Evolutionary conservation across 768 basidiomycete genomes (phyloP).

Genomic region (Termitomyces sp.): DNA sequence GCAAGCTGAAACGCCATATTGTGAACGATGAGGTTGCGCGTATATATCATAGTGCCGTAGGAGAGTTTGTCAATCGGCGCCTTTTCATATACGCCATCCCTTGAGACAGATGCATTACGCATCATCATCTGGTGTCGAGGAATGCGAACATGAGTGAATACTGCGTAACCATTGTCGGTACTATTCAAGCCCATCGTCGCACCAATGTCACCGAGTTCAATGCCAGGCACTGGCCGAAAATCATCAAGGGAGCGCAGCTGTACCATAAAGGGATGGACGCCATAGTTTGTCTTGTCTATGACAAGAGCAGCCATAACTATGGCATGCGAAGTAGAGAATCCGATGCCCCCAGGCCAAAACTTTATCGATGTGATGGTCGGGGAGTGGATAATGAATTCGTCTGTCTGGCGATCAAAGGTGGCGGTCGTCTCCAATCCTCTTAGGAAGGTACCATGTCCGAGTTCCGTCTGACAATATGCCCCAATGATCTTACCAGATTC

Average conservation of each 20-base stretch:
- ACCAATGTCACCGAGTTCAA: constrained; percentile 23
- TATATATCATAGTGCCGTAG: constrained; percentile 19
- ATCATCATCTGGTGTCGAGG: constrained; percentile 19
- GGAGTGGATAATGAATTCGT: constrained; percentile 21
- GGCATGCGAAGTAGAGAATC: constrained; percentile 19
- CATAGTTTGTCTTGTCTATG: neutral
- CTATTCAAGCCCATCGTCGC: constrained; percentile 17
- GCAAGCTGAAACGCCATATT: constrained; percentile 18
- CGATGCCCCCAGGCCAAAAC: constrained; percentile 21
- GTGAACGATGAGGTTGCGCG: constrained; percentile 11
- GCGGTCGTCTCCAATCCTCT: constrained; percentile 22
- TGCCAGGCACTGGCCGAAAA: constrained; percentile 15
- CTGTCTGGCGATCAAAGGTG: constrained; percentile 16
- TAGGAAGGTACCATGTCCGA: constrained; percentile 23
- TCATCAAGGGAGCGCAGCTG: constrained; percentile 20
- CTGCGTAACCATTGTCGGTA: constrained; percentile 21
- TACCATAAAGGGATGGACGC: constrained; percentile 15
- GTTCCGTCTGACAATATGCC: constrained; percentile 14
- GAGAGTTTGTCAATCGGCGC: constrained; percentile 10
- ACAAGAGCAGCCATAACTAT: constrained; percentile 19
- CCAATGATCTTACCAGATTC: constrained; percentile 18
- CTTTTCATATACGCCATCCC: constrained; percentile 15
- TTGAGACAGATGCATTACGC: constrained; percentile 13
- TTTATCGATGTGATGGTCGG: constrained; percentile 19
- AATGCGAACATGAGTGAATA: constrained; percentile 18